These are phyloP conservation scores for Skeletonema potamos DNA, from an alignment of 108 stramenopile species.

Conservation along the genomic window DNA sequence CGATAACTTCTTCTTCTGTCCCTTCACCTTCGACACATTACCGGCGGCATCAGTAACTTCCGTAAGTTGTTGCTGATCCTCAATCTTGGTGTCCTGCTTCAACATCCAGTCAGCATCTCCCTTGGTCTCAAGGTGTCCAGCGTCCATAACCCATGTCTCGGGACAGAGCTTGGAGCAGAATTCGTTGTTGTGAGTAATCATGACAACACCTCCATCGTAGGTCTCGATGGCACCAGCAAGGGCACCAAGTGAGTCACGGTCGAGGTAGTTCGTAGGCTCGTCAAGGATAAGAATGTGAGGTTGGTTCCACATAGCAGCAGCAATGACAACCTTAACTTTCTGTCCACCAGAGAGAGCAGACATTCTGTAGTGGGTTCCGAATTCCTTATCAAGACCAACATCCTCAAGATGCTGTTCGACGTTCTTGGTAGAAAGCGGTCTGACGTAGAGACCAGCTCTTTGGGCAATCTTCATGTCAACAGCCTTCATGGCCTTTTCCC, in stretches of 20 bases:
- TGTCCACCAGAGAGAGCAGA: slow-evolving; percentile 98
- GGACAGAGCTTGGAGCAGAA: slow-evolving; percentile 95
- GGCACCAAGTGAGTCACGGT: slow-evolving; percentile 96
- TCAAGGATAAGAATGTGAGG: slow-evolving; percentile 99
- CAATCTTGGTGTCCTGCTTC: slow-evolving; percentile 94
- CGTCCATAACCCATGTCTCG: slow-evolving; percentile 99
- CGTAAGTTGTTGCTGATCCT: slow-evolving; percentile 87
- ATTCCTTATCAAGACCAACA: slow-evolving; percentile 96
- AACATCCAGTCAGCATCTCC: slow-evolving; percentile 99
- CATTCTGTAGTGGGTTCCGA: slow-evolving; percentile 99
- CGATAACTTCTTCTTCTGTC: slow-evolving; percentile 95
- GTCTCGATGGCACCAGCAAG: slow-evolving; percentile 96
- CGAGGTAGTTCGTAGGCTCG: slow-evolving; percentile 99
- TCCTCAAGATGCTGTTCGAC: slow-evolving; percentile 98
- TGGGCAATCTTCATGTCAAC: slow-evolving; percentile 98
- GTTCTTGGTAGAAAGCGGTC: slow-evolving; percentile 96
- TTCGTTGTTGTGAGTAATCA: slow-evolving; percentile 99
- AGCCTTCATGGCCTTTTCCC: slow-evolving; percentile 98
- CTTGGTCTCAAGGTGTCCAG: slow-evolving; percentile 95
- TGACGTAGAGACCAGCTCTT: slow-evolving; percentile 89
- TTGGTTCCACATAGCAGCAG: slow-evolving; percentile 99
- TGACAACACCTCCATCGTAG: slow-evolving; percentile 98
- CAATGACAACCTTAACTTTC: slow-evolving; percentile 99
- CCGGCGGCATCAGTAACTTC: slow-evolving; percentile 98
- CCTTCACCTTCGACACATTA: slow-evolving; percentile 94